Percentiles rank a stretch among this genome's conserved stretches.
phyloP scores from a whole-genome alignment of 2,329 filamentous ascomycete genomes.

The Didymella pinodella region DNA sequence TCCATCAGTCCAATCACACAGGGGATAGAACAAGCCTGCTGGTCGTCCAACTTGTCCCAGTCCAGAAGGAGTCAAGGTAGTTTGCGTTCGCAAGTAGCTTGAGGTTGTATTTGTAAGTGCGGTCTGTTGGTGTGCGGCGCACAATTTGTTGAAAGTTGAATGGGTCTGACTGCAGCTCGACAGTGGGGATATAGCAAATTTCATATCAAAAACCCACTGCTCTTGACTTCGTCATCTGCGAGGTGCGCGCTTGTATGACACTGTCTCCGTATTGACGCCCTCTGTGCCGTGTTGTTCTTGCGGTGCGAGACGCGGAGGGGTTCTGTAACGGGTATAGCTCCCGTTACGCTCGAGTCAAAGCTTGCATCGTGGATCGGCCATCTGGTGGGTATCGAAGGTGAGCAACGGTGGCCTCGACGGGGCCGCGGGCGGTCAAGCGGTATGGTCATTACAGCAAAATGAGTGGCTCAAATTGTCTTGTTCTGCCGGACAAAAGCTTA shows the following conservation, averaged over 20 bases:
- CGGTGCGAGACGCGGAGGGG: conserved; percentile 25
- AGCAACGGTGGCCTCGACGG: conserved; percentile 19
- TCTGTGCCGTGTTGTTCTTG: conserved; percentile 26
- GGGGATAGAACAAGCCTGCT: conserved; percentile 20
- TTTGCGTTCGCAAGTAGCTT: conserved; percentile 11
- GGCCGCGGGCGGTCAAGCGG: conserved; percentile 34
- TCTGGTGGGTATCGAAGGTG: conserved; percentile 36
- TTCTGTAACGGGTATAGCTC: conserved; percentile 28
- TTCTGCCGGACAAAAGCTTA: conserved; percentile 41
- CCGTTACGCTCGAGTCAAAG: conserved; percentile 21
- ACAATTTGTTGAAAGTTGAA: conserved; percentile 12
- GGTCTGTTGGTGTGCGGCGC: conserved; percentile 7
- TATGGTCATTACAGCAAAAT: conserved; percentile 9
- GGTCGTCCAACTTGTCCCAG: conserved; percentile 7
- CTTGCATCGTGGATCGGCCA: conserved; percentile 34
- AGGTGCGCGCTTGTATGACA: conserved; percentile 29
- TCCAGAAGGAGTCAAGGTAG: conserved; percentile 16
- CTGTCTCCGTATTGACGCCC: conserved; percentile 22
- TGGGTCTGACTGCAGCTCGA: conserved; percentile 15
- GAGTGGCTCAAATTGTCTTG: conserved; percentile 28
- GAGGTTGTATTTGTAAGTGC: conserved; percentile 2
- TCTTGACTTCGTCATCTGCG: conserved; percentile 16
- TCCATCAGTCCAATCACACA: conserved; percentile 19
- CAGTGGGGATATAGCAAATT: conserved; percentile 21
- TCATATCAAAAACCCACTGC: conserved; percentile 18